Base-by-base conservation (phyloP, 805 yeast genomes). In the Zygoascus flipseniorum region DNA sequence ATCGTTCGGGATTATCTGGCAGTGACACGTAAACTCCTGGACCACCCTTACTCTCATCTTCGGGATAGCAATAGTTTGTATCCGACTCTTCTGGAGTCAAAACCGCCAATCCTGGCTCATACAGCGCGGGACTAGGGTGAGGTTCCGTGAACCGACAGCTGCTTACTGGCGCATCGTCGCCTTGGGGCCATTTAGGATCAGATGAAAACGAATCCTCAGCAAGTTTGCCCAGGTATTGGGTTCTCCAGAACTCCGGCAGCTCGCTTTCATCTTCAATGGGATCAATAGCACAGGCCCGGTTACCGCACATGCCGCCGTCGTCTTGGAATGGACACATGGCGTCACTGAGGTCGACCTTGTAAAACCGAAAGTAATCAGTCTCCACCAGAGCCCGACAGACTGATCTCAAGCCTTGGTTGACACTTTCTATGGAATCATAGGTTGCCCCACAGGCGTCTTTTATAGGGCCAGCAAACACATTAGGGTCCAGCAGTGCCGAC, bases 1-100 rank as follows among this genome's bases (percentile, higher is more conserved):
- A 93, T 63, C 98, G 76, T 69, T 93, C 99, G 0, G 96, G 97
- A 65, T 95, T 95, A 52, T 86, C 87, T 19, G 84, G 75, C 53
- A 93, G 76, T 63, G 90, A 89, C 31, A 93, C 96, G 62, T 85
- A 84, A 1, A 89, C 97, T 11, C 76, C 76, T 1, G 64, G 65
- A 8, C 63, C 61, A 2, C 61, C 65, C 35, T 47, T 44, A 20
- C 68, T 55, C 57, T 68, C 73, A 53, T 74, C 76, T 47, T 72
- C 76, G 1, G 76, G 76, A 47, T 69, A 65, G 54, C 76, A 73
- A 54, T 74, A 72, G 60, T 62, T 57, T 11, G 54, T 50, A 20
- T 53, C 54, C 10, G 51, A 55, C 5, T 73, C 51, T 14, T 31
- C 23, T 14, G 49, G 41, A 18, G 20, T 42, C 37, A 46, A 26